Evolutionary conservation across 2,329 filamentous ascomycete species (phyloP), one percentile per base, ranked within the genome.

Genomic region (Akanthomyces lecanii): DNA sequence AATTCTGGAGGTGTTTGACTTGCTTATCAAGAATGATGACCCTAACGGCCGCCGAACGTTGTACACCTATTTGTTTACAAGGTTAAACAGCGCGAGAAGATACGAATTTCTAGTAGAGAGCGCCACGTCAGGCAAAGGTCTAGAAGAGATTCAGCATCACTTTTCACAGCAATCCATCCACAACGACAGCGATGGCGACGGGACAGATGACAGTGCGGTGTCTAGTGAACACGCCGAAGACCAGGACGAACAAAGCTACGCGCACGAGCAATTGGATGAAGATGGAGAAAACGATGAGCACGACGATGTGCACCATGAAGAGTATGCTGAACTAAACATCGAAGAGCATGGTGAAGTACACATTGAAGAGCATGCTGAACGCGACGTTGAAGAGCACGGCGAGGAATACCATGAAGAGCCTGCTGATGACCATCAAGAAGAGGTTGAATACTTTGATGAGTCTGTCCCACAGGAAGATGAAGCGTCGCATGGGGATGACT

Each of bases 1-100:
- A 60, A 71, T 80, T n/a, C 66, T 78, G 28, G 76, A 78, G 61
- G 71, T 80, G 3, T 77, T 79, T 61, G 76, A 79, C 25, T 68
- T 78, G 44, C 69, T 80, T 1, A 72, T 77, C 16, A 79, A 78
- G 61, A 80, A 80, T 51, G 76, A 79, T 65, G 75, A 79, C 53
- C 73, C 76, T 12, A 72, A 78, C 30, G 69, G 69, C 33, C 70
- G 71, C 12, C 74, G 76, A 18, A 71, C 72, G 1, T 66, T 80
- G n/a, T 79, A 78, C 55, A 78, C 76, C 4, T 78, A 77, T 64
- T 68, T 80, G 10, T 75, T 78, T 63, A 76, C 75, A 16, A 76
- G 75, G 52, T 72, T 77, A 6, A 78, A 73, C 54, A 70, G 73
- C 50, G 73, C 70, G 57, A 78, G 72, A 64, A 73, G 77, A n/a